phyloP scores from a whole-genome alignment of 2,329 filamentous ascomycete species.

The Mariannaea elegans region DNA sequence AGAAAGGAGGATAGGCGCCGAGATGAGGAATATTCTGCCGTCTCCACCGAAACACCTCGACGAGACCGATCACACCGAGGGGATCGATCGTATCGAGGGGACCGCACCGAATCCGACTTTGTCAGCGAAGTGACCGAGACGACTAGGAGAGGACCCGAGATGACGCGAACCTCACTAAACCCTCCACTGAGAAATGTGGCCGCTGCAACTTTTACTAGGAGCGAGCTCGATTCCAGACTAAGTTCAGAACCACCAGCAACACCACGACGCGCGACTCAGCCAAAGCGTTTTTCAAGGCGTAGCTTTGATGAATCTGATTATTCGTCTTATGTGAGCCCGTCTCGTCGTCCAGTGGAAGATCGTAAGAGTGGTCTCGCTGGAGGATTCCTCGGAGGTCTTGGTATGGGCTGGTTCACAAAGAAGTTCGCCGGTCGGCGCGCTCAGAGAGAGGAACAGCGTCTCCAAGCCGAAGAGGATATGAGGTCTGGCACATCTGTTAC shows the following conservation, averaged over 20 bases:
- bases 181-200: conserved; percentile 57
- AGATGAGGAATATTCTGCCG: conserved; percentile 71
- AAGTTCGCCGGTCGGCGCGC: conserved; percentile 66
- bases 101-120: conserved; percentile 44
- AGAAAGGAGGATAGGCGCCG: conserved; percentile 57
- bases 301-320: conserved; percentile 65
- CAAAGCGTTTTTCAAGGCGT: conserved; percentile 52
- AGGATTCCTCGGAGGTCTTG: conserved; percentile 67
- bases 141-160: conserved; percentile 37
- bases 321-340: conserved; percentile 70
- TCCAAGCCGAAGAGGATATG: conserved; percentile 60
- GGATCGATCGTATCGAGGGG: conserved; percentile 61
- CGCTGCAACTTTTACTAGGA: conserved; percentile 56
- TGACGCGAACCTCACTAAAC: conserved; percentile 53
- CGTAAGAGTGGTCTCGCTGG: conserved; percentile 62
- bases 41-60: conserved; percentile 68
- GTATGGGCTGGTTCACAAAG: conserved; percentile 74
- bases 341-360: conserved; percentile 60
- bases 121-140: conserved; percentile 43
- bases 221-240: conserved; percentile 51
- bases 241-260: conserved; percentile 54
- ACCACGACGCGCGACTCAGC: conserved; percentile 57
- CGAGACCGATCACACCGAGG: conserved; percentile 51
- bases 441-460: conserved; percentile 57
- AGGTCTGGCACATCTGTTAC: conserved; percentile 66